Conservation (phyloP, 805 yeast genomes). For the Saccharomycopsis selenospora region DNA sequence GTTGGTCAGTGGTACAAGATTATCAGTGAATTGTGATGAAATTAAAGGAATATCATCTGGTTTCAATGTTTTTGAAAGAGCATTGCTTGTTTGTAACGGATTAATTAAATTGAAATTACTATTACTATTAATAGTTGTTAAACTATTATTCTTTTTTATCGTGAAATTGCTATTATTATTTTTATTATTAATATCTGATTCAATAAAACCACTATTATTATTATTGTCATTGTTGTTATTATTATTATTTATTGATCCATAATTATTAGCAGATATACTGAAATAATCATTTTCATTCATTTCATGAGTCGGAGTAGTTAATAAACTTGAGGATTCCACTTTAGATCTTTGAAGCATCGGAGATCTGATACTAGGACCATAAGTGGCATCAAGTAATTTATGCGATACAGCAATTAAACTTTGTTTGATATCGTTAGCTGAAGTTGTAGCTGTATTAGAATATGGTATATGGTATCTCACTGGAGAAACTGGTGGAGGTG, state of each 20-base stretch:
- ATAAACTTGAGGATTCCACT: neutral
- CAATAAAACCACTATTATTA: too few relatives aligned
- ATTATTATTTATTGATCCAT: conserved; percentile 4
- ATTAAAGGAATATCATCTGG: neutral
- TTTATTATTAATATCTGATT: neutral
- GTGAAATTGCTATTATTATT: too few relatives aligned
- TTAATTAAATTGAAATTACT: neutral
- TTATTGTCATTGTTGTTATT: neutral
- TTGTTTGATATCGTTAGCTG: conserved; percentile 5
- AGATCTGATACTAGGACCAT: conserved; percentile 14
- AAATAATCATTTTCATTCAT: conserved; percentile 7
- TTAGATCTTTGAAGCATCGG: conserved; percentile 7
- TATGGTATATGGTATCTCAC: neutral
- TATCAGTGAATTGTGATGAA: neutral
- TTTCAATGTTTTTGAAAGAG: neutral
- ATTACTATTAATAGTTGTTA: neutral
- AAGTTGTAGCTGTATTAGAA: neutral
- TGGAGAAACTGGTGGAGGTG: neutral
- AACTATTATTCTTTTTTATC: neutral
- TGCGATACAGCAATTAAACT: conserved; percentile 4
- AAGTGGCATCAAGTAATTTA: conserved; percentile 10
- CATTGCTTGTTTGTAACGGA: neutral
- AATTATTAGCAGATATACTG: neutral
- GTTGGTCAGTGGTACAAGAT: neutral
- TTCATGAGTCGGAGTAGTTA: neutral